These are phyloP conservation scores for Ustilago nuda DNA, from an alignment of 1,284 basidiomycete genomes.

Conservation along the genomic window DNA sequence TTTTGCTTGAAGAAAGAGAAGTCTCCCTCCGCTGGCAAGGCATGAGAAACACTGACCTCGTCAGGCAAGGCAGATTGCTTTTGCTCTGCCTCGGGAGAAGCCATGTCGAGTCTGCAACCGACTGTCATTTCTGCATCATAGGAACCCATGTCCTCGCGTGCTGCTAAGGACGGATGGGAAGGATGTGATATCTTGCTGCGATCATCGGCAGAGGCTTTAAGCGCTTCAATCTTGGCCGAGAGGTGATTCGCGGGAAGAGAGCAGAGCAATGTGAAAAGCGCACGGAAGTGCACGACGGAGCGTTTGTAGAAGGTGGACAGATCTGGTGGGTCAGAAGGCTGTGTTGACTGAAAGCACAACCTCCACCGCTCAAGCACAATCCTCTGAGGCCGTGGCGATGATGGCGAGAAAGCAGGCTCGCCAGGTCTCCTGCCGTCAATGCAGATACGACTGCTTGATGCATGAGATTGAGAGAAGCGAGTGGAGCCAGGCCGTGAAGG, in stretches of 20 bases:
- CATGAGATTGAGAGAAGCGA: neutral
- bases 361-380: constrained; percentile 58
- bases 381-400: constrained; percentile 4
- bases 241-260: constrained; percentile 61
- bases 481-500: neutral
- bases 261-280: constrained; percentile 62
- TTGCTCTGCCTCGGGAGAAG: neutral
- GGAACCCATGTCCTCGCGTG: constrained; percentile 24
- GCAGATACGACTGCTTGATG: constrained; percentile 7
- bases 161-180: constrained; percentile 20
- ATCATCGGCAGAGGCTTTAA: constrained; percentile 10
- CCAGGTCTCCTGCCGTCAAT: constrained; percentile 28
- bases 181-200: neutral
- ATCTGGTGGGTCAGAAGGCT: constrained; percentile 43
- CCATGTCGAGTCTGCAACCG: constrained; percentile 53
- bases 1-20: neutral
- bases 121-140: constrained; percentile 51
- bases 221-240: constrained; percentile 42
- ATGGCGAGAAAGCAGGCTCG: neutral
- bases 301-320: constrained; percentile 69
- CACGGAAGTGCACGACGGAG: constrained; percentile 67
- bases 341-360: constrained; percentile 30
- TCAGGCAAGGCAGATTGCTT: neutral
- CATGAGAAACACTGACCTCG: constrained; percentile 14
- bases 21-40: constrained; percentile 14